Percentiles rank a stretch among this genome's conserved stretches.
Evolutionary conservation across 257 asterid genomes (phyloP).

Genomic region (Fraxinus pennsylvanica): DNA sequence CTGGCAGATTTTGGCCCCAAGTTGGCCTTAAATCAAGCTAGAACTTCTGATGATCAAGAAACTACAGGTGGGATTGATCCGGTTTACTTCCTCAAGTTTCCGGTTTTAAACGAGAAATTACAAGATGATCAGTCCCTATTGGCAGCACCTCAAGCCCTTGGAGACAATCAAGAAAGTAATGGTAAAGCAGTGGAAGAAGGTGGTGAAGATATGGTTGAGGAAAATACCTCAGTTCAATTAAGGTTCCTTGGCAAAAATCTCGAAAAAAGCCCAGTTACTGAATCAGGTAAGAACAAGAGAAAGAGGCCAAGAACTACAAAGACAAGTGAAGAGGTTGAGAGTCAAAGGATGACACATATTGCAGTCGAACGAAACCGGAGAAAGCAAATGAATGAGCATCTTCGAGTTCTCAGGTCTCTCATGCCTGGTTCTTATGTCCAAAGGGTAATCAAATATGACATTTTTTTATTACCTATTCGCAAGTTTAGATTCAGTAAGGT

Average conservation of each 20-base stretch:
- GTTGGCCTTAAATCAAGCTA: conserved; percentile 53
- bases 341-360: conserved; percentile 95
- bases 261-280: conserved; percentile 31
- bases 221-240: conserved; percentile 31
- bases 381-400: conserved; percentile 96
- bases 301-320: conserved; percentile 67
- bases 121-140: conserved; percentile 42
- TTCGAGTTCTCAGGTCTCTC: conserved; percentile 83
- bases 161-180: conserved; percentile 26
- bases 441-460: conserved; percentile 47
- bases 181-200: conserved; percentile 14
- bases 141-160: conserved; percentile 28
- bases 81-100: conserved; percentile 73
- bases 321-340: conserved; percentile 89
- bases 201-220: conserved; percentile 12
- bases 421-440: conserved; percentile 98
- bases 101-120: conserved; percentile 61
- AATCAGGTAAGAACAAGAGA: conserved; percentile 53
- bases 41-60: conserved; percentile 43
- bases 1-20: conserved; percentile 84
- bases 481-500: not conserved
- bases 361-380: conserved; percentile 91
- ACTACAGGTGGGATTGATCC: conserved; percentile 53
- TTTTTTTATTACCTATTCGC: not conserved
- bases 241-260: conserved; percentile 49